phyloP scores from a whole-genome alignment of 352 stramenopile species.

The Globisporangium carolinianum region DNA sequence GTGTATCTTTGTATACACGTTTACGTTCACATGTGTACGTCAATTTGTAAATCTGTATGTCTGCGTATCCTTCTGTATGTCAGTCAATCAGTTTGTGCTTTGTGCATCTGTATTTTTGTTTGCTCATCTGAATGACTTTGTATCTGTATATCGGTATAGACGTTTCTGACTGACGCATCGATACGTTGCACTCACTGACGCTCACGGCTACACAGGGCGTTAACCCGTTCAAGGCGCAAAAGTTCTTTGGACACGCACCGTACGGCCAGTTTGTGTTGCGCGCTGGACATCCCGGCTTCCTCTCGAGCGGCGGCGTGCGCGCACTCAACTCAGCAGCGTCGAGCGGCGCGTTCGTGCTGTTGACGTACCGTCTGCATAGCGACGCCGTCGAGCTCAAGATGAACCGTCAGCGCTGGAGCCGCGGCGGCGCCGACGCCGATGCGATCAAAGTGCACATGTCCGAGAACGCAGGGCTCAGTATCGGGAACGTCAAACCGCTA shows the following conservation, averaged over 20 bases:
- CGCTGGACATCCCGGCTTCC: conserved; percentile 47
- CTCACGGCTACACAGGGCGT: conserved; percentile 5
- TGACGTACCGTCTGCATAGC: conserved; percentile 39
- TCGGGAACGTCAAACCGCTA: conserved; percentile 42
- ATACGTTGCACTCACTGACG: conserved; percentile 4
- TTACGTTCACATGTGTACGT: too few species aligned
- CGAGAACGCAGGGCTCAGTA: conserved; percentile 33
- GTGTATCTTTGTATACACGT: too few species aligned
- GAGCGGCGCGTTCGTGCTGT: conserved; percentile 23
- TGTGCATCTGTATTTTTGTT: too few species aligned
- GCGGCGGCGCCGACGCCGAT: conserved; percentile 4
- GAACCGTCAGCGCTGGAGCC: conserved; percentile 23
- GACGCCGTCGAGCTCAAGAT: conserved; percentile 41
- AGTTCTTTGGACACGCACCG: conserved; percentile 65
- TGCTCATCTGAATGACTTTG: too few species aligned
- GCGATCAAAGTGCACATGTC: conserved; percentile 30
- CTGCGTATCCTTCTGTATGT: too few species aligned
- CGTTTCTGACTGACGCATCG: not conserved
- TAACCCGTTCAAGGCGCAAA: conserved; percentile 38
- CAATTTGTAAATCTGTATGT: too few species aligned
- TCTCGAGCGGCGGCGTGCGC: conserved; percentile 35
- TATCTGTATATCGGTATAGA: not conserved
- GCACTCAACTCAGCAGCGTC: conserved; percentile 18
- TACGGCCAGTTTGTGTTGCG: conserved; percentile 64
- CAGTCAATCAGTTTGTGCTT: too few species aligned